phyloP scores from a whole-genome alignment of 169 alveolate species.

The Plasmodium malariae region DNA sequence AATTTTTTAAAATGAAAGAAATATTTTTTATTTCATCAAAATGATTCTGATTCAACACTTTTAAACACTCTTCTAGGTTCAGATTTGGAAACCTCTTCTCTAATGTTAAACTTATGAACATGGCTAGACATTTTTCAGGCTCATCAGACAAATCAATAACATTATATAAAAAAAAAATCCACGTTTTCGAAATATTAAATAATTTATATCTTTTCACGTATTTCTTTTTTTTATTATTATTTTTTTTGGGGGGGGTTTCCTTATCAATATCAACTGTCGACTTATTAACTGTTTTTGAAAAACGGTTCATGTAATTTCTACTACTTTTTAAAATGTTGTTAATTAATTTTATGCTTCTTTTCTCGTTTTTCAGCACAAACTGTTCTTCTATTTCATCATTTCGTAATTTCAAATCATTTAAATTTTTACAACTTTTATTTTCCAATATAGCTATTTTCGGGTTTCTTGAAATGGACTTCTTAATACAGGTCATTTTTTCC shows the following conservation, averaged over 20 bases:
- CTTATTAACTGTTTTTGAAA: not conserved
- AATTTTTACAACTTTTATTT: conserved; percentile 2
- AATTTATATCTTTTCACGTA: conserved; percentile 56
- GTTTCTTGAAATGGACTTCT: not conserved
- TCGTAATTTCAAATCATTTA: not conserved
- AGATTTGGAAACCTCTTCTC: conserved; percentile 21
- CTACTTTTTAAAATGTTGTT: conserved; percentile 28
- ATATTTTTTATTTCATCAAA: conserved; percentile 26
- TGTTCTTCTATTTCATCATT: conserved; percentile 37
- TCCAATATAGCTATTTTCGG: not conserved
- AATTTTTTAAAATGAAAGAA: conserved; percentile 31
- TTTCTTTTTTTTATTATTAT: conserved; percentile 2
- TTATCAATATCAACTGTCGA: not conserved
- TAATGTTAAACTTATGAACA: conserved; percentile 47
- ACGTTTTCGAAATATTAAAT: conserved; percentile 27
- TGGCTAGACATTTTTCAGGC: conserved; percentile 43
- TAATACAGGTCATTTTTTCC: conserved; percentile 7
- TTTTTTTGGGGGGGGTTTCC: not conserved
- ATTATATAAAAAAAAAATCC: conserved; percentile 37
- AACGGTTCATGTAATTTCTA: not conserved
- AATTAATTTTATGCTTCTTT: conserved; percentile 24
- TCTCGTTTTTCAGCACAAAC: conserved; percentile 13
- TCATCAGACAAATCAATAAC: conserved; percentile 43
- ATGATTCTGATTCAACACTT: conserved; percentile 24
- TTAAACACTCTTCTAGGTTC: conserved; percentile 27